Evolutionary conservation across 2,329 filamentous ascomycete genomes (phyloP).

Genomic region (Claviceps africana): DNA sequence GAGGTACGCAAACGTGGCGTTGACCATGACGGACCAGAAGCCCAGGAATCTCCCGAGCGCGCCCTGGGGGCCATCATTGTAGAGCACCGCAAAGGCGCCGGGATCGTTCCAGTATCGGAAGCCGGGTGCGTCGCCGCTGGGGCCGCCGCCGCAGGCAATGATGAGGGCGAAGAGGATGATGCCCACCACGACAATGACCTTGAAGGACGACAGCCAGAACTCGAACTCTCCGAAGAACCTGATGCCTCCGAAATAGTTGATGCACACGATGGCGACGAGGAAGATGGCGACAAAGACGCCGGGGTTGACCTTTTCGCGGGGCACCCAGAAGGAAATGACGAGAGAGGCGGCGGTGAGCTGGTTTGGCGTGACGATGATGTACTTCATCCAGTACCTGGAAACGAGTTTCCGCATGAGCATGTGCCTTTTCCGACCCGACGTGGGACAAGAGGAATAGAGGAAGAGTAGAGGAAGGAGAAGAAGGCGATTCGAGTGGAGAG

Average conservation of each 20-base stretch:
- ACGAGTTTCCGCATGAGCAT: constrained; percentile 6
- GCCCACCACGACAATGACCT: constrained; percentile 51
- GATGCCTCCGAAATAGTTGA: constrained; percentile 52
- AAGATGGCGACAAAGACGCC: constrained; percentile 69
- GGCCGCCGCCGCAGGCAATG: constrained; percentile 51
- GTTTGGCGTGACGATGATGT: constrained; percentile 76
- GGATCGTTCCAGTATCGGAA: constrained; percentile 54
- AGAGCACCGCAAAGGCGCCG: constrained; percentile 28
- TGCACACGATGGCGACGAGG: constrained; percentile 44
- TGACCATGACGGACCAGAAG: constrained; percentile 60
- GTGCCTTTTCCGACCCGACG: not conserved
- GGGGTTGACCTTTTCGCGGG: constrained; percentile 51
- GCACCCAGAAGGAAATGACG: constrained; percentile 66
- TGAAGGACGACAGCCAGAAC: constrained; percentile 51
- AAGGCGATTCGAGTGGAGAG: not conserved
- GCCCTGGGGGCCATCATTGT: constrained; percentile 9
- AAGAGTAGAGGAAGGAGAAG: not conserved
- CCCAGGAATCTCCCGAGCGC: constrained; percentile 39
- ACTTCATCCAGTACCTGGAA: constrained; percentile 52
- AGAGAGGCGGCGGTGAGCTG: constrained; percentile 69
- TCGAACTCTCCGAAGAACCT: constrained; percentile 53
- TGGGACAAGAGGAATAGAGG: not conserved
- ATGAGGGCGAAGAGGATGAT: constrained; percentile 52
- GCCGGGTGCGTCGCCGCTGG: constrained; percentile 45
- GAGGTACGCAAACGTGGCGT: constrained; percentile 65